Conservation (phyloP, 202 grass and related monocot genomes). For the Panicum virgatum region DNA sequence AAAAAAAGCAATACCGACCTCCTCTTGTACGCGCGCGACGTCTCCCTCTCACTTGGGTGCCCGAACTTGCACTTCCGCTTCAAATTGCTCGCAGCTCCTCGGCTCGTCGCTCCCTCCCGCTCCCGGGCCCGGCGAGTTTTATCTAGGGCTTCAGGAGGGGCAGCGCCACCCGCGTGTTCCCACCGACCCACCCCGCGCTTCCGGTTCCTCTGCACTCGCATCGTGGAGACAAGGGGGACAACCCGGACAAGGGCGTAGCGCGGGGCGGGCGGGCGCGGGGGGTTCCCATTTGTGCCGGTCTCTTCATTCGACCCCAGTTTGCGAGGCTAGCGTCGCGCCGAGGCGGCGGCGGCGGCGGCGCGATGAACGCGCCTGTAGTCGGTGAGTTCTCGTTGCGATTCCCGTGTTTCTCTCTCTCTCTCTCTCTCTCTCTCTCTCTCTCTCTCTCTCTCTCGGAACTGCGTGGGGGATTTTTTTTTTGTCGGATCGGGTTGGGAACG, state of each 20-base stretch:
- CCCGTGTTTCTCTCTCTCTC: too few relatives aligned
- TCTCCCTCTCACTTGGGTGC: too few relatives aligned
- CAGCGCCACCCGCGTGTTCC: not conserved
- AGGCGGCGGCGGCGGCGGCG: slow-evolving; percentile 7
- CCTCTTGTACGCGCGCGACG: too few relatives aligned
- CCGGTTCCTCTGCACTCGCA: not conserved
- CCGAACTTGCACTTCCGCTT: not conserved
- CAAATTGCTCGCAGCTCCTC: not conserved
- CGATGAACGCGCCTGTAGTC: slow-evolving; percentile 85
- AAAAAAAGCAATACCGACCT: too few relatives aligned
- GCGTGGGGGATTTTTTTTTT: not conserved
- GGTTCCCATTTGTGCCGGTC: not conserved
- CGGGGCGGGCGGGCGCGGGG: not conserved
- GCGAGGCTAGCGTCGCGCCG: not conserved
- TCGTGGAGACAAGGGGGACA: too few relatives aligned
- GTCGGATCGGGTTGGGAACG: too few relatives aligned
- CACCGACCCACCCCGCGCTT: too few relatives aligned
- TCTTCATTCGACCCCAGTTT: not conserved
- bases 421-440: too few relatives aligned
- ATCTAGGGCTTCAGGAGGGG: slow-evolving; percentile 25
- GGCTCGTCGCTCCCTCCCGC: not conserved
- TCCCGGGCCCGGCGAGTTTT: not conserved
- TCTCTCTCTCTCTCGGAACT: too few relatives aligned
- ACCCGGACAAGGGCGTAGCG: too few relatives aligned
- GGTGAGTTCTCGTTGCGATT: slow-evolving; percentile 52